Evolutionary conservation across 2,329 filamentous ascomycete species (phyloP).

Genomic region (Amauroascus verrucosus): DNA sequence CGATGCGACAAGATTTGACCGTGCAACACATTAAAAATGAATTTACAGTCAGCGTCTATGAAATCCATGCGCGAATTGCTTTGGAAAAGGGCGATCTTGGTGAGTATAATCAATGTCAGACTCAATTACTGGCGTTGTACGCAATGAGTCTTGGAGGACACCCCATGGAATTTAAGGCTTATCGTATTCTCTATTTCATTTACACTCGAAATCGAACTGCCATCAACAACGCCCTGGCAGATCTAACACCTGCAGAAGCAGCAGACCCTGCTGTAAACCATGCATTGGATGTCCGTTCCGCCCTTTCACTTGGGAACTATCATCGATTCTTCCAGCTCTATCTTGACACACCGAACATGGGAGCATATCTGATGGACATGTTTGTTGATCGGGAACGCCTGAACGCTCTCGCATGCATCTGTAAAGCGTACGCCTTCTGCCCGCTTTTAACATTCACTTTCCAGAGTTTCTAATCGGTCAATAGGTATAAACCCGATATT

Average conservation of each 20-base stretch:
- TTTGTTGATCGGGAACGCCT: conserved; percentile 91
- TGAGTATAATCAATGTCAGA: conserved; percentile 99
- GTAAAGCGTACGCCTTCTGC: conserved; percentile 60
- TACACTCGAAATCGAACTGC: conserved; percentile 96
- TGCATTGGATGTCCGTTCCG: conserved; percentile 80
- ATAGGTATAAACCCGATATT: conserved; percentile 84
- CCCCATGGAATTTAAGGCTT: conserved; percentile 92
- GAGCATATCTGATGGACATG: conserved; percentile 98
- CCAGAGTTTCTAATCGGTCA: conserved; percentile 8
- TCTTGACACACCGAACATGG: conserved; percentile 89
- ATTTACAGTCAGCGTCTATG: conserved; percentile 92
- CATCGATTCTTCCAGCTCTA: conserved; percentile 97
- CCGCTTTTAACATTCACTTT: background rate
- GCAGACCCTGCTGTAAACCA: conserved; percentile 74
- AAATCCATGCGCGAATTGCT: conserved; percentile 94
- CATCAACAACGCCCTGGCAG: conserved; percentile 95
- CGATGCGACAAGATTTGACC: conserved; percentile 91
- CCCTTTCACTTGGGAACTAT: conserved; percentile 87
- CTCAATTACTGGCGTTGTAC: conserved; percentile 88
- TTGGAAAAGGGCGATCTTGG: conserved; percentile 97
- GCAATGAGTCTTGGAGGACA: conserved; percentile 77
- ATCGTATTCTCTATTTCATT: conserved; percentile 99
- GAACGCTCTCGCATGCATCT: conserved; percentile 80
- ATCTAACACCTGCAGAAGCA: conserved; percentile 98
- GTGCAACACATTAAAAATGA: conserved; percentile 95